Conservation (phyloP, 768 basidiomycete species). For the Suillus lakei region DNA sequence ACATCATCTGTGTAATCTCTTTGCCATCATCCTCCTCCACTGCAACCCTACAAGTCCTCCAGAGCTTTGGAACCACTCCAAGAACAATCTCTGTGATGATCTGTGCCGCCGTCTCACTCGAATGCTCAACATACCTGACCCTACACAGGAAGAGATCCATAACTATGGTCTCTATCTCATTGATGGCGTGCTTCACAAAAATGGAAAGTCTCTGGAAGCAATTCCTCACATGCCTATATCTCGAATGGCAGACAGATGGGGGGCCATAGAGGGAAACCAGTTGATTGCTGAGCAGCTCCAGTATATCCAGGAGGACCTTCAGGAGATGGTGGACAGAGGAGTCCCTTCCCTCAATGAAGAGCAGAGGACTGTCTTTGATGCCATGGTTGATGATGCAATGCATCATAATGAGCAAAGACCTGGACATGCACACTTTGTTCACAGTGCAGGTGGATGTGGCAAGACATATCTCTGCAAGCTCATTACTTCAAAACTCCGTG, state of each 20-base stretch:
- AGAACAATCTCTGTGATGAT: too few relatives aligned
- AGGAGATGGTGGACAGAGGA: slow-evolving; percentile 6
- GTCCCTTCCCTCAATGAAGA: slow-evolving; percentile 33
- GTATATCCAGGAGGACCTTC: slow-evolving; percentile 15
- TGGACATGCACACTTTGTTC: slow-evolving; percentile 39
- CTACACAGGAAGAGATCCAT: too few relatives aligned
- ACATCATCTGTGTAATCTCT: too few relatives aligned
- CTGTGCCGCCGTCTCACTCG: too few relatives aligned
- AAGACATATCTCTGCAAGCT: slow-evolving; percentile 50
- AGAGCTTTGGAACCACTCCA: too few relatives aligned
- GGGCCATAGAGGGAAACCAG: slow-evolving; percentile 16
- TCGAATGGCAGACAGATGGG: slow-evolving; percentile 21
- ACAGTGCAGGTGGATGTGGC: slow-evolving; percentile 40
- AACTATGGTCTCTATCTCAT: too few relatives aligned
- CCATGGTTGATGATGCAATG: slow-evolving; percentile 37
- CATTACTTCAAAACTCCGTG: slow-evolving; percentile 33
- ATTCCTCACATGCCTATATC: slow-evolving; percentile 22
- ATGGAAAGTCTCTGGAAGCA: slow-evolving; percentile 14
- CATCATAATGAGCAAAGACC: slow-evolving; percentile 19
- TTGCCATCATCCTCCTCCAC: too few relatives aligned
- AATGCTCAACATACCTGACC: too few relatives aligned
- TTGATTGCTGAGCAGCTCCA: slow-evolving; percentile 16
- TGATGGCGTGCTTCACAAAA: slow-evolving; percentile 9
- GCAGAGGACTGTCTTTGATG: slow-evolving; percentile 32
- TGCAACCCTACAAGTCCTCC: too few relatives aligned